phyloP scores from a whole-genome alignment of 2,329 filamentous ascomycete genomes.

The Aaosphaeria pasadenensis region DNA sequence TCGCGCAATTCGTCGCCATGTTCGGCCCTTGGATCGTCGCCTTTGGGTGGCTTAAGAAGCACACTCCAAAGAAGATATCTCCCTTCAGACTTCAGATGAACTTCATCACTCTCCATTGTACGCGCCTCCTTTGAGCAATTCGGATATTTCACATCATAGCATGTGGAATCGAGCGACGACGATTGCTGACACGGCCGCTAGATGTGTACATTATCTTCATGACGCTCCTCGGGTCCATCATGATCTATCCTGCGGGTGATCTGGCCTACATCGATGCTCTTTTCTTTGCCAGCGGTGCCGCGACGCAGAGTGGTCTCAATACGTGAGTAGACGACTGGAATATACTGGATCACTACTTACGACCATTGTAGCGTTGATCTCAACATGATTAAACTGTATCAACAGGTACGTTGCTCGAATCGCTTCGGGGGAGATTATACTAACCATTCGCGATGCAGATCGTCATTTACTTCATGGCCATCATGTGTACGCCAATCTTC shows the following conservation, averaged over 20 bases:
- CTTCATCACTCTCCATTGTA: conserved; percentile 79
- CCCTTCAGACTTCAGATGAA: conserved; percentile 63
- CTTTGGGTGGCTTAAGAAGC: conserved; percentile 26
- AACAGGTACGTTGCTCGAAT: conserved; percentile 44
- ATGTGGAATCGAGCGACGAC: no score
- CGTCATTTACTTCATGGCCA: conserved; percentile 37
- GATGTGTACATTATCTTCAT: conserved; percentile 79
- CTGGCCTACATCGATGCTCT: conserved; percentile 82
- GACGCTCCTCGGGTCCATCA: conserved; percentile 70
- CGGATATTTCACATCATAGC: not conserved
- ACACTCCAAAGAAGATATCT: conserved; percentile 17
- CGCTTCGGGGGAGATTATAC: not conserved
- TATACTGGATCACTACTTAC: not conserved
- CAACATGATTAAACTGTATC: conserved; percentile 46
- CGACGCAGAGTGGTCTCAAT: conserved; percentile 92
- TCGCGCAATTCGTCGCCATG: conserved; percentile 12
- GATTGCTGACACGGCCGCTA: conserved; percentile 25
- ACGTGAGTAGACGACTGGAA: conserved; percentile 46
- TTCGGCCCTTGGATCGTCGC: conserved; percentile 28
- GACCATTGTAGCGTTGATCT: conserved; percentile 44
- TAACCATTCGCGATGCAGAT: conserved; percentile 49
- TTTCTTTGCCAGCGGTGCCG: conserved; percentile 79
- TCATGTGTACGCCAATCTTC: conserved; percentile 40
- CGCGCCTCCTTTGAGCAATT: not conserved
- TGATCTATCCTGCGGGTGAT: conserved; percentile 65